Evolutionary conservation across 2,329 filamentous ascomycete genomes (phyloP).

Genomic region (Alternaria sp.): DNA sequence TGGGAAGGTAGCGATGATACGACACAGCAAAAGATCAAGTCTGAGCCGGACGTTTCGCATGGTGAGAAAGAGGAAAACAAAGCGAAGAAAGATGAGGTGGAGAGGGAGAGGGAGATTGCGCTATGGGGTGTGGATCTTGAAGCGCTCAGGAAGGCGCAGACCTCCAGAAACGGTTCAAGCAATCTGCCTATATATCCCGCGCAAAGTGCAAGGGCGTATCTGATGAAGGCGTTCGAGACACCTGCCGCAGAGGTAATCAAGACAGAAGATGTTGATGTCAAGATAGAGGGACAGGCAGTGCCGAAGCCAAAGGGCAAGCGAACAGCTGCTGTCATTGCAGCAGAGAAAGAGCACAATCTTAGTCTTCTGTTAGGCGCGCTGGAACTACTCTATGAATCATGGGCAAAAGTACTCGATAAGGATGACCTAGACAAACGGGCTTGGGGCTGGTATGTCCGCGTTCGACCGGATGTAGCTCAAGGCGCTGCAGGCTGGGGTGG

Average conservation of each 20-base stretch:
- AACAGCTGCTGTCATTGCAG: constrained; percentile 57
- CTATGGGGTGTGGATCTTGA: constrained; percentile 69
- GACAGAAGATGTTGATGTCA: constrained; percentile 6
- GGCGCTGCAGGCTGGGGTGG: constrained; percentile 85
- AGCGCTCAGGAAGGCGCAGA: constrained; percentile 60
- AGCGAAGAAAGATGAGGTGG: constrained; percentile 12
- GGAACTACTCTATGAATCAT: constrained; percentile 76
- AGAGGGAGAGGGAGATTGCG: constrained; percentile 54
- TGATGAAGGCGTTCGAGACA: constrained; percentile 67
- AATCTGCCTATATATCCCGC: constrained; percentile 78
- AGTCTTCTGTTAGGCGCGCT: constrained; percentile 75
- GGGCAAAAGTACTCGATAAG: constrained; percentile 69
- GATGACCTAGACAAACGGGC: constrained; percentile 78
- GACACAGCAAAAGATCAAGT: constrained; percentile 24
- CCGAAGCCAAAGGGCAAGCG: constrained; percentile 55
- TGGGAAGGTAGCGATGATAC: constrained; percentile 27
- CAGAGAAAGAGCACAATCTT: constrained; percentile 75
- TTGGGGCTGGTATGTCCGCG: constrained; percentile 82
- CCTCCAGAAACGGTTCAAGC: constrained; percentile 33
- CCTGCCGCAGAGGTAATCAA: constrained; percentile 37
- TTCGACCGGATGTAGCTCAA: constrained; percentile 77
- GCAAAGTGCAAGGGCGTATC: constrained; percentile 70
- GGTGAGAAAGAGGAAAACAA: neutral
- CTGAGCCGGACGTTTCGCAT: constrained; percentile 16
- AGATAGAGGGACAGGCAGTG: constrained; percentile 26